phyloP scores from a whole-genome alignment of 2,329 filamentous ascomycete species.

The Botrytis elliptica region DNA sequence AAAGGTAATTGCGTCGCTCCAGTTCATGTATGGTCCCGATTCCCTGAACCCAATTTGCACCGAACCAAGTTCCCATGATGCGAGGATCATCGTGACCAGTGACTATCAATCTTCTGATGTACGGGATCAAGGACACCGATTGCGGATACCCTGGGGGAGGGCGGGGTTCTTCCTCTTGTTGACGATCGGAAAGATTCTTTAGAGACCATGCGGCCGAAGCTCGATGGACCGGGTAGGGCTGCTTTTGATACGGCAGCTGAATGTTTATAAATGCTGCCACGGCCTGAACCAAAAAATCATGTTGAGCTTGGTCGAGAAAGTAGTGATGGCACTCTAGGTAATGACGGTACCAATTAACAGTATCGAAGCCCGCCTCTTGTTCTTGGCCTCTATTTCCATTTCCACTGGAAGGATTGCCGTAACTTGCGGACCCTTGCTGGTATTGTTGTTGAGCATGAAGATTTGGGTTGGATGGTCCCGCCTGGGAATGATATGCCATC shows the following conservation, averaged over 20 bases:
- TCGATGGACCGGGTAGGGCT: slow-evolving; percentile 43
- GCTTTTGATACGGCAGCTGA: slow-evolving; percentile 78
- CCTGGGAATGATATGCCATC: slow-evolving; percentile 22
- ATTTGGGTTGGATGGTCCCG: slow-evolving; percentile 19
- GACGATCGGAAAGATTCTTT: slow-evolving; percentile 37
- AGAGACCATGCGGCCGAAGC: slow-evolving; percentile 43
- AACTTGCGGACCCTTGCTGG: slow-evolving; percentile 4
- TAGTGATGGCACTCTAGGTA: slow-evolving; percentile 88
- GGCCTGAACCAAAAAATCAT: slow-evolving; percentile 78
- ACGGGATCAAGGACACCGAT: slow-evolving; percentile 73
- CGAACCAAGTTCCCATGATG: slow-evolving; percentile 93
- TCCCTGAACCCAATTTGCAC: slow-evolving; percentile 83
- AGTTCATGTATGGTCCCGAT: slow-evolving; percentile 81
- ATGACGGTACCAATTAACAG: slow-evolving; percentile 89
- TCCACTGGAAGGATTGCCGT: background rate
- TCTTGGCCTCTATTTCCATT: slow-evolving; percentile 3
- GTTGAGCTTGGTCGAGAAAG: slow-evolving; percentile 89
- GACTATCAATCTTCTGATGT: slow-evolving; percentile 83
- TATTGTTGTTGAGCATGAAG: slow-evolving; percentile 12
- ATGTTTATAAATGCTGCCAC: slow-evolving; percentile 92
- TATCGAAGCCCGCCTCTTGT: slow-evolving; percentile 55
- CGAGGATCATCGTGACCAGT: slow-evolving; percentile 86
- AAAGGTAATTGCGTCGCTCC: slow-evolving; percentile 91
- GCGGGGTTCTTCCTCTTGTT: slow-evolving; percentile 30
- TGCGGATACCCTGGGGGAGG: slow-evolving; percentile 30